Percentiles rank a stretch among this genome's conserved stretches.
Conservation (phyloP, 2,329 filamentous ascomycete species). For the Basipetospora chlamydospora region DNA sequence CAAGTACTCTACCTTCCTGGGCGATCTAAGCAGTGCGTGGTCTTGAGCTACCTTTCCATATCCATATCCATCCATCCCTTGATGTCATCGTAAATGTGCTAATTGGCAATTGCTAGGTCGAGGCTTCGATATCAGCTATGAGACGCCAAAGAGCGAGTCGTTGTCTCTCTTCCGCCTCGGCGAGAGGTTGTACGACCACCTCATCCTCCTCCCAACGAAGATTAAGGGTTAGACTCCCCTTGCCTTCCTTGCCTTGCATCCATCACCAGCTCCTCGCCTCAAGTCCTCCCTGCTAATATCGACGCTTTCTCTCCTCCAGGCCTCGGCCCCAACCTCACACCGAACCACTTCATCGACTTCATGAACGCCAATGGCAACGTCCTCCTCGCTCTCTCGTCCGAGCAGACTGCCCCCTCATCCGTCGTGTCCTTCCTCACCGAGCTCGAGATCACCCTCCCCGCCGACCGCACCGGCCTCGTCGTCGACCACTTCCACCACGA, state of each 20-base stretch:
- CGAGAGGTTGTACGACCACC: slow-evolving; percentile 79
- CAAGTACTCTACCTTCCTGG: slow-evolving; percentile 69
- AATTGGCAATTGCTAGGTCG: slow-evolving; percentile 53
- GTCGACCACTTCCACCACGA: slow-evolving; percentile 97
- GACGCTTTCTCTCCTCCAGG: slow-evolving; percentile 30
- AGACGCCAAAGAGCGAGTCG: slow-evolving; percentile 67
- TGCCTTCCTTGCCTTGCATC: too few species aligned
- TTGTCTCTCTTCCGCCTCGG: slow-evolving; percentile 74
- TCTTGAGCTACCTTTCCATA: too few species aligned
- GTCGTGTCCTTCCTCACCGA: slow-evolving; percentile 70
- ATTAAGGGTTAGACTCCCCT: slow-evolving; percentile 55
- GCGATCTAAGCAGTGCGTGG: slow-evolving; percentile 53
- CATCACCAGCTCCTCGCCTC: neutral
- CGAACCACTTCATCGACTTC: slow-evolving; percentile 78
- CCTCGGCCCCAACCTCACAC: slow-evolving; percentile 76
- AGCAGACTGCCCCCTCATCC: slow-evolving; percentile 52
- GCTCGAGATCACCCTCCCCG: slow-evolving; percentile 75
- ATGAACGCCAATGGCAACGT: slow-evolving; percentile 86
- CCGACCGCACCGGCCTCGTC: slow-evolving; percentile 70
- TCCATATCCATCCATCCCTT: too few species aligned
- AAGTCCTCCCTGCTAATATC: slow-evolving; percentile 3
- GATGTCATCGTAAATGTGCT: too few species aligned
- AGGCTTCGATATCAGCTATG: slow-evolving; percentile 67
- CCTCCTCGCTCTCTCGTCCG: slow-evolving; percentile 67
- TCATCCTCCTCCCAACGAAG: slow-evolving; percentile 77